Evolutionary conservation across 2,329 filamentous ascomycete species (phyloP).

Genomic region (Chrysoporthe deuterocubensis): DNA sequence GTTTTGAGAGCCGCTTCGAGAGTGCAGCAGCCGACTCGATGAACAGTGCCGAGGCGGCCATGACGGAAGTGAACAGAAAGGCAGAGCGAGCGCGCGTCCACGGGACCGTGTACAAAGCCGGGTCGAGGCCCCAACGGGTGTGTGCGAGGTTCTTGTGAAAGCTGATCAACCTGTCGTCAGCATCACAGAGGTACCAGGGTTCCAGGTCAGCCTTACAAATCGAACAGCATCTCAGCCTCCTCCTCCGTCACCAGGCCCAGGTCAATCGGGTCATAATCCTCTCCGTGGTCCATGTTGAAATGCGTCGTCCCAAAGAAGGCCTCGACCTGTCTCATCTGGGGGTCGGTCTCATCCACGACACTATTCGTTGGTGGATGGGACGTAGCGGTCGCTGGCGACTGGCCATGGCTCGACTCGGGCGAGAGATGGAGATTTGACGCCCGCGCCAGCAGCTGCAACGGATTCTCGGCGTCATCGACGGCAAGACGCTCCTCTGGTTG

Average conservation of each 20-base stretch:
- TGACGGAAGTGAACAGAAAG: conserved; percentile 73
- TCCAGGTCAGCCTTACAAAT: conserved; percentile 55
- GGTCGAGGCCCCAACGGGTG: conserved; percentile 75
- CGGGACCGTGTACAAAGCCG: conserved; percentile 64
- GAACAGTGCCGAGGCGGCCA: conserved; percentile 71
- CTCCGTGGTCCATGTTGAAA: conserved; percentile 65
- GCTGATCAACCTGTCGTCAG: conserved; percentile 42
- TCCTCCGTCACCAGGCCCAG: conserved; percentile 68
- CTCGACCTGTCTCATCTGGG: conserved; percentile 55
- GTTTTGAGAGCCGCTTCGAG: conserved; percentile 67
- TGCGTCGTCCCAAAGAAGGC: conserved; percentile 70
- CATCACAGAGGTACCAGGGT: neutral
- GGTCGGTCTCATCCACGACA: conserved; percentile 36
- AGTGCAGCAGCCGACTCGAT: conserved; percentile 65
- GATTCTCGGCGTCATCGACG: conserved; percentile 76
- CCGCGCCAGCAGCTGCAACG: conserved; percentile 71
- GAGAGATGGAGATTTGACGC: conserved; percentile 71
- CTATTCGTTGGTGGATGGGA: conserved; percentile 29
- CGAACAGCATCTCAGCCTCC: conserved; percentile 67
- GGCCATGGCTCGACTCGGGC: conserved; percentile 37
- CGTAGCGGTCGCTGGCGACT: conserved; percentile 27
- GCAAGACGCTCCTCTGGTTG: conserved; percentile 57
- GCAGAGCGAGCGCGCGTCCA: conserved; percentile 71
- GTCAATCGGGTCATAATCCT: conserved; percentile 70
- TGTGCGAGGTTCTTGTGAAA: conserved; percentile 73